Evolutionary conservation across 805 yeast species (phyloP).

Genomic region (Lachancea kluyveri): DNA sequence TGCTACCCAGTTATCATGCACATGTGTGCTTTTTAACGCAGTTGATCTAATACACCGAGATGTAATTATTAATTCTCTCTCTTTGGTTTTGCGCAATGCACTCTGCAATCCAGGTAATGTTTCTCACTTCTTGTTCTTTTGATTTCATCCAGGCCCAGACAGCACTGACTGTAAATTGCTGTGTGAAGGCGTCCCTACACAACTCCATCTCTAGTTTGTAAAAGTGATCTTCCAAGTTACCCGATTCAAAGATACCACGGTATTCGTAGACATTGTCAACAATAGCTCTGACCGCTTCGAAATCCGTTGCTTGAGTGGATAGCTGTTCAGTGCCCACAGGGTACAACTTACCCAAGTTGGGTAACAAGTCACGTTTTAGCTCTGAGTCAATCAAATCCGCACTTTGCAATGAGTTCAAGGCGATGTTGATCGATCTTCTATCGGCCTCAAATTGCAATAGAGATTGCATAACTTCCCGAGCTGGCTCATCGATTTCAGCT

Average conservation of each 20-base stretch:
- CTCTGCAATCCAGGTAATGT: conserved; percentile 99
- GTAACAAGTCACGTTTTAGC: conserved; percentile 70
- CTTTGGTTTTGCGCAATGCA: conserved; percentile 98
- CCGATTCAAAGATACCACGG: conserved; percentile 47
- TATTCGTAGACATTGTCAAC: conserved; percentile 64
- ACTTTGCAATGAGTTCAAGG: conserved; percentile 69
- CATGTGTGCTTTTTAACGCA: background rate
- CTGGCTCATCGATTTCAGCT: conserved; percentile 61
- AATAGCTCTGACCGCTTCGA: conserved; percentile 68
- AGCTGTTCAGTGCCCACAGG: conserved; percentile 61
- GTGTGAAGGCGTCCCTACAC: conserved; percentile 91
- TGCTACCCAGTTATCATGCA: too few species aligned
- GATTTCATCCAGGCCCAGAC: conserved; percentile 97
- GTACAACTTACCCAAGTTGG: conserved; percentile 74
- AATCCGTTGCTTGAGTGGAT: conserved; percentile 67
- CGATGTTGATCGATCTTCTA: conserved; percentile 85
- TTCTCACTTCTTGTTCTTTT: conserved; percentile 93
- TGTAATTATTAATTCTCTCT: conserved; percentile 85
- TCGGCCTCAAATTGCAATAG: conserved; percentile 90
- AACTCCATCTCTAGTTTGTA: conserved; percentile 87
- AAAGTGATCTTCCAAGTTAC: conserved; percentile 86
- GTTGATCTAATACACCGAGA: conserved; percentile 60
- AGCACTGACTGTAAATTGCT: conserved; percentile 85
- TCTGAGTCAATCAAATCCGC: conserved; percentile 50
- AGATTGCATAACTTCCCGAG: conserved; percentile 71